phyloP scores from a whole-genome alignment of 192 early-diverging fungal genomes.

The Linderina pennispora region DNA sequence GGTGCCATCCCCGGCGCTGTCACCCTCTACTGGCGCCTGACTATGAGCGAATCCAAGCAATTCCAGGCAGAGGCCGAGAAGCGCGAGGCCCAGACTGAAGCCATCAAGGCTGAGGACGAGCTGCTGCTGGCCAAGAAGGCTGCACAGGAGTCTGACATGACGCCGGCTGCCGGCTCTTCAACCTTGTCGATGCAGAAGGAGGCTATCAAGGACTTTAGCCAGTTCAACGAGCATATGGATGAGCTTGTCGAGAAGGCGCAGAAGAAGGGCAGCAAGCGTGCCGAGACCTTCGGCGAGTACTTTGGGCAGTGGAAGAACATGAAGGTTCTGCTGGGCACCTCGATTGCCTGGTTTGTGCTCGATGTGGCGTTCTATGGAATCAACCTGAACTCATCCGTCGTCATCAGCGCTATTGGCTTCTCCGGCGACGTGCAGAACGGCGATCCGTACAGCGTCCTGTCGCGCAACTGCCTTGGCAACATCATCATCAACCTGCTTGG shows the following conservation, averaged over 20 bases:
- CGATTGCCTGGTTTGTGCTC: conserved; percentile 63
- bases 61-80: conserved; percentile 25
- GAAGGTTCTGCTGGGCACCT: conserved; percentile 63
- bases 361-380: conserved; percentile 72
- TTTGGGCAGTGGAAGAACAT: conserved; percentile 71
- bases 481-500: conserved; percentile 78
- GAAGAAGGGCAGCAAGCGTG: no score
- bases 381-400: conserved; percentile 64
- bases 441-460: conserved; percentile 25
- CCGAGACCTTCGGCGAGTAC: conserved; percentile 21
- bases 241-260: background rate
- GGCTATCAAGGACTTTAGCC: background rate
- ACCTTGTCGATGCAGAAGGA: background rate
- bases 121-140: conserved; percentile 1
- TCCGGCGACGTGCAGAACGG: conserved; percentile 6
- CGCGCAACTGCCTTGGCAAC: conserved; percentile 72
- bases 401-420: conserved; percentile 59
- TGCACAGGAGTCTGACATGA: background rate
- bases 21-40: conserved; percentile 80
- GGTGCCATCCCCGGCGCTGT: conserved; percentile 68
- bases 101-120: background rate
- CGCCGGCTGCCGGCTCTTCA: background rate
- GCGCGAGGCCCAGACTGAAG: background rate
- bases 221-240: background rate
- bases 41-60: conserved; percentile 88